Conservation (phyloP, 2,329 filamentous ascomycete species). For the Xylariaceae sp. region DNA sequence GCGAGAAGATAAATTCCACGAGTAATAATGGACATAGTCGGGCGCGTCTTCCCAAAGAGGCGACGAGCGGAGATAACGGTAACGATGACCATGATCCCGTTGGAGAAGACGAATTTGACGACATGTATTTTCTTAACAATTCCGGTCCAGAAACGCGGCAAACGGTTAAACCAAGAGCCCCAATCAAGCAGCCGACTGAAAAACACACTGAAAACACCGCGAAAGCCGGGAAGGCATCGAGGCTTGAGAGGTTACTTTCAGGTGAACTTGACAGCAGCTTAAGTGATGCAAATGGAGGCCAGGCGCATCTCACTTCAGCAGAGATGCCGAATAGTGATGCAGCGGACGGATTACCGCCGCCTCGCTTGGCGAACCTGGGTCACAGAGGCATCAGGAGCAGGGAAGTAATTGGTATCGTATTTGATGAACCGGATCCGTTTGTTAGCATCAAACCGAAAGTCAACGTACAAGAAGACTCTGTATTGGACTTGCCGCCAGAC, state of each 20-base stretch:
- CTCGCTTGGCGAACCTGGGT: constrained; percentile 28
- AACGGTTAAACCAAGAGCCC: background rate
- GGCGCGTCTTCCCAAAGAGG: background rate
- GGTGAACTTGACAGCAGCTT: background rate
- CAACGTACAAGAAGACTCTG: background rate
- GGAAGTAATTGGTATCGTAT: constrained; percentile 31
- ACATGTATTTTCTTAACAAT: background rate
- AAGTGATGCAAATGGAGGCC: background rate
- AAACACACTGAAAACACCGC: background rate
- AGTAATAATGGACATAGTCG: background rate
- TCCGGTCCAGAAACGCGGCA: background rate
- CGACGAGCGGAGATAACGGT: background rate
- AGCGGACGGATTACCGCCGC: constrained; percentile 20
- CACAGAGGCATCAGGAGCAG: constrained; percentile 31
- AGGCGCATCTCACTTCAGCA: background rate
- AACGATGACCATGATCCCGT: background rate
- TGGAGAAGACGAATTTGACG: background rate
- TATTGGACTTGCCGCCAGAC: background rate
- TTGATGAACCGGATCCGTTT: constrained; percentile 20
- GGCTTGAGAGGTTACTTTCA: constrained; percentile 1
- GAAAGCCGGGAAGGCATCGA: background rate
- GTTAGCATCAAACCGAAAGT: background rate
- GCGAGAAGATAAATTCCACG: background rate
- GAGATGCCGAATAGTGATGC: constrained; percentile 7
- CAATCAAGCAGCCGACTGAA: background rate